Evolutionary conservation across 2,329 filamentous ascomycete genomes (phyloP), one percentile per base, ranked within the genome.

Genomic region (Alternaria incomplexa): DNA sequence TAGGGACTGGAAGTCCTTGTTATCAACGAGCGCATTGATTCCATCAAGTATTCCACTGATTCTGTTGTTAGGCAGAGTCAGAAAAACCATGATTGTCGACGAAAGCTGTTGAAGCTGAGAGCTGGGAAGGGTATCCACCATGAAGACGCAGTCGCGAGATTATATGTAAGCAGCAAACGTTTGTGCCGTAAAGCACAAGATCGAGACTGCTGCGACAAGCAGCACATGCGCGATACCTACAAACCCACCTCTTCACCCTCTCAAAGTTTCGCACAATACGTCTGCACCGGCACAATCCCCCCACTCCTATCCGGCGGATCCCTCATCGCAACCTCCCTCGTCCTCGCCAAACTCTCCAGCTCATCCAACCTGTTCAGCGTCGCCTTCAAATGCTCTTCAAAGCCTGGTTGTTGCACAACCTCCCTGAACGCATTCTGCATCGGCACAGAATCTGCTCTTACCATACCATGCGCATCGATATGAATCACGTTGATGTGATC

Each of bases 401-500:
- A 98, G 6, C 92, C 92, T 6, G 88, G 86, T 71, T 90, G 80
- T 82, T 80, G 76, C 92, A 97, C 61, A 17, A 98, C 94, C 71
- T 93, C 88, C 50, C 89, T 86, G 80, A 98, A 97, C 0, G 96
- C 96, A 56, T 90, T 89, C 80, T 97, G 93, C 96, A 99, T 99
- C 0, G 96, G 93, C 45, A 98, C 94, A 2, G 91, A 96, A 77
- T 96, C 95, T 1, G 96, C 95, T 36, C 95, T 88, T 7, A 98
- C 96, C 79, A 92, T 91, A 10, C 93, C 93, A 43, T 87, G 86
- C 58, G 90, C 93, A 61, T 96, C 95, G 72, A 99, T 98, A 64
- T 93, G 96, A 79, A 98, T 97, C 50, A 98, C 87, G 74, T 98
- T 98, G 69, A 96, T 88, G 69, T 95, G 92, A 80, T 98, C 96